Evolutionary conservation across 805 yeast genomes (phyloP).

Genomic region (Candida xiaguanensis): DNA sequence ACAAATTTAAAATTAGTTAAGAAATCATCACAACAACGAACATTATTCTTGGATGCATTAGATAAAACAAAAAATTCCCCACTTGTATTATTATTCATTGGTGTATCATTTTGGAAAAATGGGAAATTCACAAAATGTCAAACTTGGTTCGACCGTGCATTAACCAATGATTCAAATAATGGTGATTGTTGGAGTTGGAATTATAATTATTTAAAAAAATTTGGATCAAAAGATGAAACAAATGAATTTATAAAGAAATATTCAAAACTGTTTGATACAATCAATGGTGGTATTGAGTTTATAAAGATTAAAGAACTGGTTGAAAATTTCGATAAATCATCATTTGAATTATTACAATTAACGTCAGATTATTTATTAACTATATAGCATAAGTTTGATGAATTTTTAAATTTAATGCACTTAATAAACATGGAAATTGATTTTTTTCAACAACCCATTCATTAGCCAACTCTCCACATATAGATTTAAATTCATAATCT

Average conservation of each 20-base stretch:
- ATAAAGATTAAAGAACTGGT: constrained; percentile 46
- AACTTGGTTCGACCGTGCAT: constrained; percentile 72
- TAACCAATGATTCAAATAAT: constrained; percentile 44
- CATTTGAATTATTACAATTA: constrained; percentile 36
- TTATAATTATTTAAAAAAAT: constrained; percentile 41
- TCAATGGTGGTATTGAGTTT: constrained; percentile 66
- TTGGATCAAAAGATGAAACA: constrained; percentile 36
- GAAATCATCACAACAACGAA: constrained; percentile 50
- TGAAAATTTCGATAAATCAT: constrained; percentile 38
- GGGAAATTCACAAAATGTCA: constrained; percentile 61
- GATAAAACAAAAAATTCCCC: constrained; percentile 60
- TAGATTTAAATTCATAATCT: constrained; percentile 30
- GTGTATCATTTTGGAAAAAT: constrained; percentile 61
- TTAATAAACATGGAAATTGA: constrained; percentile 74
- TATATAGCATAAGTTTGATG: constrained; percentile 39
- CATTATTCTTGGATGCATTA: constrained; percentile 67
- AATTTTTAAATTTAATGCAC: constrained; percentile 67
- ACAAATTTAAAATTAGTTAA: constrained; percentile 48
- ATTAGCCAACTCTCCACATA: constrained; percentile 49
- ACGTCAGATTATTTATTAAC: constrained; percentile 18
- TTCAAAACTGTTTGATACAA: constrained; percentile 38
- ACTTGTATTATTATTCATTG: constrained; percentile 58
- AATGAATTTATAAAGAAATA: constrained; percentile 33
- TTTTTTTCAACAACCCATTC: constrained; percentile 67
- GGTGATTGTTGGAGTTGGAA: constrained; percentile 82